phyloP scores from a whole-genome alignment of 108 stramenopile genomes.

The Nitzschia inconspicua region DNA sequence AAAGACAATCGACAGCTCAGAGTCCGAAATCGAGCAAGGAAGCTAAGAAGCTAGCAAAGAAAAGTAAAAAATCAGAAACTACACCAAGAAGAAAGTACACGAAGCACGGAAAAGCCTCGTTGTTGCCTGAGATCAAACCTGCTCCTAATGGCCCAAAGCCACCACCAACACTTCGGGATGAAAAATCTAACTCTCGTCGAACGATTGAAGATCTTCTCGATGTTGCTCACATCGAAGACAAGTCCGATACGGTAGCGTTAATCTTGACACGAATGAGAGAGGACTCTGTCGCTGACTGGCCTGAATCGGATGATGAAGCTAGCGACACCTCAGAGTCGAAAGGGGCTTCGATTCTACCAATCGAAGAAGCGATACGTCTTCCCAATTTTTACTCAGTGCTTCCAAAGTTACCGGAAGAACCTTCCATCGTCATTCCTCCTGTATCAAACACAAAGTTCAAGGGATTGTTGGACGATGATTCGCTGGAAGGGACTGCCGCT shows the following conservation, averaged over 20 bases:
- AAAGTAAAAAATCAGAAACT: background rate
- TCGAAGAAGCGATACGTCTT: slow-evolving; percentile 22
- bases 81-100: background rate
- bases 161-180: background rate
- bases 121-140: no score
- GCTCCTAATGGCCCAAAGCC: no score
- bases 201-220: slow-evolving; percentile 27
- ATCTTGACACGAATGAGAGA: slow-evolving; percentile 26
- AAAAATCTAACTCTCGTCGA: background rate
- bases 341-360: slow-evolving; percentile 7
- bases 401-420: slow-evolving; percentile 42
- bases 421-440: slow-evolving; percentile 1
- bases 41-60: background rate
- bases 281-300: slow-evolving; percentile 19
- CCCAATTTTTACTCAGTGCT: slow-evolving; percentile 30
- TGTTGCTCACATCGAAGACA: slow-evolving; percentile 26
- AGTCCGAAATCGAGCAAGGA: background rate
- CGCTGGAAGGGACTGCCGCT: slow-evolving; percentile 7
- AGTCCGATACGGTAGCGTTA: slow-evolving; percentile 22
- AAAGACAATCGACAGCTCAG: background rate
- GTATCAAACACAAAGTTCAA: slow-evolving; percentile 2
- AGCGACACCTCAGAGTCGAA: slow-evolving; percentile 19
- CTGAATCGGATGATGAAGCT: slow-evolving; percentile 22
- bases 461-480: slow-evolving; percentile 19
- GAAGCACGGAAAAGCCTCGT: slow-evolving; percentile 10